phyloP scores from a whole-genome alignment of 169 alveolate species.

The Plasmodium berghei region DNA sequence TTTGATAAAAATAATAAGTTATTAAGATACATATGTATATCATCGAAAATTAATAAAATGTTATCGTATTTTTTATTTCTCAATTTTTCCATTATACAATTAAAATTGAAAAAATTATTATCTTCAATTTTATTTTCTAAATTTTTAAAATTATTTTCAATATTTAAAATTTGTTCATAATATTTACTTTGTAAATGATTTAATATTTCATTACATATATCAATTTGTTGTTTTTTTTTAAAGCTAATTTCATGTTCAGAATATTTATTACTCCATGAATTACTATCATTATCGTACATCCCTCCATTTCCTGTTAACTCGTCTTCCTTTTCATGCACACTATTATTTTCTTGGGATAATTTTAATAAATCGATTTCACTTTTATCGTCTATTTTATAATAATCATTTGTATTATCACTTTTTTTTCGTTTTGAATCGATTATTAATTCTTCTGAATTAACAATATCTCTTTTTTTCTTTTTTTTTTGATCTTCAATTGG shows the following conservation, averaged over 20 bases:
- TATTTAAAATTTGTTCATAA: slow-evolving; percentile 43
- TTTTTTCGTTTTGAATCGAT: slow-evolving; percentile 7
- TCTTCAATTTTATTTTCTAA: slow-evolving; percentile 52
- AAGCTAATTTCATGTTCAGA: neutral
- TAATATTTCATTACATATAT: slow-evolving; percentile 49
- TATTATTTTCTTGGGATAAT: neutral
- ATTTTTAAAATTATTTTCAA: slow-evolving; percentile 68
- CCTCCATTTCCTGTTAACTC: neutral
- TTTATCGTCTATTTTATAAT: neutral
- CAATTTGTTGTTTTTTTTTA: slow-evolving; percentile 24
- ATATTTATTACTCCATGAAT: neutral
- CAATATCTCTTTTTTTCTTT: slow-evolving; percentile 42
- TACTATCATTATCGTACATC: neutral
- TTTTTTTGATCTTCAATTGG: slow-evolving; percentile 30
- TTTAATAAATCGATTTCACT: neutral
- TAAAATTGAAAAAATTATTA: slow-evolving; percentile 41
- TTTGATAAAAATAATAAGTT: slow-evolving; percentile 57
- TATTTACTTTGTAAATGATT: slow-evolving; percentile 1
- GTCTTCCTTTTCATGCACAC: neutral
- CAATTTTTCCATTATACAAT: slow-evolving; percentile 58
- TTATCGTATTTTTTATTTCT: slow-evolving; percentile 41
- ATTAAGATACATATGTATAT: slow-evolving; percentile 40
- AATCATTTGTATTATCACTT: slow-evolving; percentile 6
- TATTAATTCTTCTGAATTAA: slow-evolving; percentile 16
- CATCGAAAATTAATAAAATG: slow-evolving; percentile 32